Conservation (phyloP, 192 early-diverging fungal genomes). For the Linnemannia schmuckeri region DNA sequence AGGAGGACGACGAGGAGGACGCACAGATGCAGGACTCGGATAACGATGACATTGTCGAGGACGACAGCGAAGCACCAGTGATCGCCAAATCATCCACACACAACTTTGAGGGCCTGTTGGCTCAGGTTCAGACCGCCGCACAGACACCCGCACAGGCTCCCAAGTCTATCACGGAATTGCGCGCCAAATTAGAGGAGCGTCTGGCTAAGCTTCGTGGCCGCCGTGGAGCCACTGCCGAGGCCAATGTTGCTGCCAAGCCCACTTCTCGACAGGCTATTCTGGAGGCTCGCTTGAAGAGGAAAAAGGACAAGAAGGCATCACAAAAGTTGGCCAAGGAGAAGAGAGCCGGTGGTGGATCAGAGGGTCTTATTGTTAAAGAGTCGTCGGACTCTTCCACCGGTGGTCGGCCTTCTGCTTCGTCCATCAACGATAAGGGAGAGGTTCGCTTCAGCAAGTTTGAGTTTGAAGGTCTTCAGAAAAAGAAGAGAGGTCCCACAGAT, state of each 20-base stretch:
- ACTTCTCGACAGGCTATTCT: constrained; percentile 80
- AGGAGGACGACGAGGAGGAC: constrained; percentile 45
- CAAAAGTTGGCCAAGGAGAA: constrained; percentile 73
- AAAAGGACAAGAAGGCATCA: constrained; percentile 74
- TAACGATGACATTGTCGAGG: constrained; percentile 49
- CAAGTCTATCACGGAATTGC: constrained; percentile 42
- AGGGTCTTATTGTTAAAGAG: constrained; percentile 64
- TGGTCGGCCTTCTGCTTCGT: constrained; percentile 50
- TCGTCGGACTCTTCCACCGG: constrained; percentile 15
- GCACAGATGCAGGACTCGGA: constrained; percentile 42
- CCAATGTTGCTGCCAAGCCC: constrained; percentile 59
- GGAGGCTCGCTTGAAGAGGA: constrained; percentile 79
- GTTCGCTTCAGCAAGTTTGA: constrained; percentile 78
- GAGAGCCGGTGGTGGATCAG: constrained; percentile 59
- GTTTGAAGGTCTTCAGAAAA: constrained; percentile 73
- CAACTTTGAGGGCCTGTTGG: constrained; percentile 45
- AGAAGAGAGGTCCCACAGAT: constrained; percentile 74
- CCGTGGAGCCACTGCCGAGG: constrained; percentile 28
- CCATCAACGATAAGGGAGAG: constrained; percentile 67
- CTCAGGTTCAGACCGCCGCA: constrained; percentile 42
- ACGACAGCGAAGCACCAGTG: constrained; percentile 45
- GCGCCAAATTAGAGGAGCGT: constrained; percentile 49
- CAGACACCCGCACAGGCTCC: constrained; percentile 50
- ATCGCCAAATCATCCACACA: constrained; percentile 40
- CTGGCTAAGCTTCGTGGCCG: constrained; percentile 48